Evolutionary conservation across 208 protist genomes (phyloP).

Genomic region (Phytomonas sp.): DNA sequence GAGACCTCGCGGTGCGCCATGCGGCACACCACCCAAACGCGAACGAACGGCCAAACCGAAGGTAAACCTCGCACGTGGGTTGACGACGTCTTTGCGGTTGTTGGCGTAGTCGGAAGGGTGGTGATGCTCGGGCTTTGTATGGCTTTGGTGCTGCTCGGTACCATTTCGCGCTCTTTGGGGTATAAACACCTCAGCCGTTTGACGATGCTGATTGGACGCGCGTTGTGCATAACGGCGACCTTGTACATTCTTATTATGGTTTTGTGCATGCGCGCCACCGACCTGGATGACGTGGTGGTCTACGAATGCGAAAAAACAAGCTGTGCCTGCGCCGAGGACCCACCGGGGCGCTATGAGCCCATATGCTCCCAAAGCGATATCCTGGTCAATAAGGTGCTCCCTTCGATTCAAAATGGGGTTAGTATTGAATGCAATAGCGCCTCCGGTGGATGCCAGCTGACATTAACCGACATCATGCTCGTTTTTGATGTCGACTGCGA

Average conservation of each 20-base stretch:
- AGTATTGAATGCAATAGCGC: slow-evolving; percentile 29
- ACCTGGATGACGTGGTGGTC: slow-evolving; percentile 16
- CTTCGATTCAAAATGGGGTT: slow-evolving; percentile 50
- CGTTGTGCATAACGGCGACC: slow-evolving; percentile 26
- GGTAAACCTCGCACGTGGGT: slow-evolving; percentile 12
- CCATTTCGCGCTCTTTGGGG: slow-evolving; percentile 27
- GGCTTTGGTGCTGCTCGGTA: slow-evolving; percentile 36
- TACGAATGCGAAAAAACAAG: slow-evolving; percentile 59
- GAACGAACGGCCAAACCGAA: neutral
- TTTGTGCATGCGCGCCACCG: slow-evolving; percentile 34
- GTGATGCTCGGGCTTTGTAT: slow-evolving; percentile 42
- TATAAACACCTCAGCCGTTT: slow-evolving; percentile 21
- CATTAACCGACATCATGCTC: slow-evolving; percentile 44
- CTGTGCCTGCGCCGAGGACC: slow-evolving; percentile 63
- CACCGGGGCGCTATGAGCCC: slow-evolving; percentile 44
- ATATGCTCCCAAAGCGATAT: slow-evolving; percentile 47
- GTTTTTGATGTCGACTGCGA: slow-evolving; percentile 60
- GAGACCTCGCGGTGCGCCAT: slow-evolving; percentile 40
- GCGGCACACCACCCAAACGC: slow-evolving; percentile 6
- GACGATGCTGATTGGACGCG: slow-evolving; percentile 21
- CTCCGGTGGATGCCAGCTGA: slow-evolving; percentile 34
- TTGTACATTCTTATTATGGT: slow-evolving; percentile 62
- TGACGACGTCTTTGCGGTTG: slow-evolving; percentile 22
- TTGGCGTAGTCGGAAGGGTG: slow-evolving; percentile 28
- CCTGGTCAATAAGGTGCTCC: slow-evolving; percentile 47